Evolutionary conservation across 441 rosid species (phyloP).

Genomic region (Theobroma grandiflorum): DNA sequence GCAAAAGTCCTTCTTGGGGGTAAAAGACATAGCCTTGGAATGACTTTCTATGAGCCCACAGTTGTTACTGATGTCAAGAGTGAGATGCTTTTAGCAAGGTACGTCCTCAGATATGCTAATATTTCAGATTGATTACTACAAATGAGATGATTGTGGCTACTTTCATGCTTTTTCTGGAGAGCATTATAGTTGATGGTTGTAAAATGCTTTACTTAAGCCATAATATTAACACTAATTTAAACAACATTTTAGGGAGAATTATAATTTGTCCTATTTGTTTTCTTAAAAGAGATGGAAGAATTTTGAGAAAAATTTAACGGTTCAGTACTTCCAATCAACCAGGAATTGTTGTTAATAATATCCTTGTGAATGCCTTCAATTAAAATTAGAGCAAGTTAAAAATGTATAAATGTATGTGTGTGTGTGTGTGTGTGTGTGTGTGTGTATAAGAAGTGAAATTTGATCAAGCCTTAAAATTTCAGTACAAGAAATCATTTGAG

Average conservation of each 20-base stretch:
- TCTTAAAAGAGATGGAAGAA: background rate
- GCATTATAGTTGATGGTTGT: background rate
- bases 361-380: background rate
- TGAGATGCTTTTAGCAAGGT: constrained; percentile 88
- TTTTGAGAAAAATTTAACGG: background rate
- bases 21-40: constrained; percentile 91
- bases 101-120: constrained; percentile 27
- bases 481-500: background rate
- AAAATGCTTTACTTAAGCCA: background rate
- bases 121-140: constrained; percentile 16
- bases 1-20: constrained; percentile 95
- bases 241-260: background rate
- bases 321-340: background rate
- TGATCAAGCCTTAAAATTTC: background rate
- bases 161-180: background rate
- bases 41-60: constrained; percentile 95
- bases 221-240: background rate
- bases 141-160: background rate
- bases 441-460: background rate
- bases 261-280: background rate
- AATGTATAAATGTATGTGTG: background rate
- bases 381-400: background rate
- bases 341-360: background rate
- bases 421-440: no score
- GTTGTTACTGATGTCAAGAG: constrained; percentile 67